Conservation (phyloP, 1,284 basidiomycete genomes). For the Meira nashicola region DNA sequence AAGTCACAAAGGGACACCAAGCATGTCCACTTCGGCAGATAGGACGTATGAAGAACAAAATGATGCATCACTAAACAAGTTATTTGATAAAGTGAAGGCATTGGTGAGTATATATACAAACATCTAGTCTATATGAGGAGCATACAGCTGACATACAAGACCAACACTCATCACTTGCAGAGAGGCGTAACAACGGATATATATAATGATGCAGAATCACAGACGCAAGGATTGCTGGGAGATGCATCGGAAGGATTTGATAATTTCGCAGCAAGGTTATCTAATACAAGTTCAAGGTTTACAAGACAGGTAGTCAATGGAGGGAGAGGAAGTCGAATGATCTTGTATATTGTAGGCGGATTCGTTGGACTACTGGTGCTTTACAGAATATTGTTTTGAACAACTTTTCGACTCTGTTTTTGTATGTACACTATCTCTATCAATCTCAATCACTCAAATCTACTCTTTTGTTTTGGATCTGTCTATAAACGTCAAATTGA, state of each 20-base stretch:
- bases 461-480: not conserved
- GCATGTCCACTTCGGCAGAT: conserved; percentile 17
- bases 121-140: no score
- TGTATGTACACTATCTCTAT: not conserved
- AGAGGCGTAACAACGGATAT: conserved; percentile 20
- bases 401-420: not conserved
- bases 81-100: conserved; percentile 18
- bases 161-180: not conserved
- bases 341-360: conserved; percentile 17
- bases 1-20: not conserved
- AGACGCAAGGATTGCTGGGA: conserved; percentile 15
- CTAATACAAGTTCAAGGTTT: conserved; percentile 12
- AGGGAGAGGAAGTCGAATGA: conserved; percentile 9
- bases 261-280: conserved; percentile 13
- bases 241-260: conserved; percentile 18
- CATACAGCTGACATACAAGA: not conserved
- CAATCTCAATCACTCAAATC: not conserved
- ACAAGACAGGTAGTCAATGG: conserved; percentile 15
- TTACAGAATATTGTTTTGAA: conserved; percentile 13
- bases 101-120: conserved; percentile 12
- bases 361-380: conserved; percentile 15
- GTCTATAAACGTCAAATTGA: not conserved
- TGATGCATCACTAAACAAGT: conserved; percentile 14
- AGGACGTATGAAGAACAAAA: conserved; percentile 18
- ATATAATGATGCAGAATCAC: conserved; percentile 18